phyloP scores from a whole-genome alignment of 768 basidiomycete genomes.

The Wakefieldia striispora region DNA sequence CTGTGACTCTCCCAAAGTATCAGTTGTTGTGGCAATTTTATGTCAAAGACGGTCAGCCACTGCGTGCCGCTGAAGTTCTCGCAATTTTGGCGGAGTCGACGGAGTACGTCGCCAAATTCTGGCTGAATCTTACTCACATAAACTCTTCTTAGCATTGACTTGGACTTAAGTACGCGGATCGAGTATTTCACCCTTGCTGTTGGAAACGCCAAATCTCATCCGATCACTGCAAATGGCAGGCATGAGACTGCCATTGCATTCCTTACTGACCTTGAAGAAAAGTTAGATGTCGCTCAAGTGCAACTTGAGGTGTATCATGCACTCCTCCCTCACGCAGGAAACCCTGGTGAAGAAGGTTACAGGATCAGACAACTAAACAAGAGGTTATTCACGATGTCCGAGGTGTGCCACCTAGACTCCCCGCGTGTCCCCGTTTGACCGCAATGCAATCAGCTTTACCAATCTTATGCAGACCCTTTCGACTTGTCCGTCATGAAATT shows the following conservation, averaged over 20 bases:
- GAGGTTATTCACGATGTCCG: constrained; percentile 74
- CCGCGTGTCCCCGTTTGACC: constrained; percentile 11
- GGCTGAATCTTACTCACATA: not conserved
- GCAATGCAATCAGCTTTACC: constrained; percentile 62
- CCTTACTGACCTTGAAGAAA: constrained; percentile 92
- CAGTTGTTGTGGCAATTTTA: constrained; percentile 98
- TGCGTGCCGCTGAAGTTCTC: constrained; percentile 87
- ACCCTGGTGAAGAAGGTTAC: constrained; percentile 60
- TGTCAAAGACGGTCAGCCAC: constrained; percentile 83
- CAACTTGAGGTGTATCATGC: constrained; percentile 87
- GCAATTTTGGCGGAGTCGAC: constrained; percentile 79
- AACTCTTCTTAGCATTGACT: constrained; percentile 49
- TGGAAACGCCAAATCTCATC: constrained; percentile 94
- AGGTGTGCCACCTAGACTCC: constrained; percentile 48
- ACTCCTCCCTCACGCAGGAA: constrained; percentile 57
- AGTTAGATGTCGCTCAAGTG: constrained; percentile 94
- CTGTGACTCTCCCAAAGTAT: constrained; percentile 73
- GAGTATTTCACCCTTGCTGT: constrained; percentile 94
- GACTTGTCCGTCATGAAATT: constrained; percentile 82
- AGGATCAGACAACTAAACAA: constrained; percentile 59
- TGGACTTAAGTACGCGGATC: constrained; percentile 70
- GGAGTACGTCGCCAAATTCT: constrained; percentile 48
- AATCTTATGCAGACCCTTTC: constrained; percentile 84
- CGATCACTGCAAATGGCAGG: constrained; percentile 68
- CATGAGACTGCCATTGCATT: constrained; percentile 94